phyloP scores from a whole-genome alignment of 805 yeast genomes.

The Spathaspora passalidarum region DNA sequence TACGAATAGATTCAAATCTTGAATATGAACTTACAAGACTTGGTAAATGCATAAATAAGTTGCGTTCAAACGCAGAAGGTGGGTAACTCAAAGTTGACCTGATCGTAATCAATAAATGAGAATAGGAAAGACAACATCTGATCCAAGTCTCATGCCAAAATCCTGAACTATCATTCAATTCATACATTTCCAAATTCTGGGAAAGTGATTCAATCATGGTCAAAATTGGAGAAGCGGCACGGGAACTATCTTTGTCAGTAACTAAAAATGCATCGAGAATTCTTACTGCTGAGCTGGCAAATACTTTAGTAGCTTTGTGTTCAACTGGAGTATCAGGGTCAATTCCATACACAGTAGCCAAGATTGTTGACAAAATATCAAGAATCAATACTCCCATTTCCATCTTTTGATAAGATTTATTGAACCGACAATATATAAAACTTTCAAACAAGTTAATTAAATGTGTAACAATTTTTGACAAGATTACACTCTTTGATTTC shows the following conservation, averaged over 20 bases:
- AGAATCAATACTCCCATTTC: slow-evolving; percentile 57
- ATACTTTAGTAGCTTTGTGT: slow-evolving; percentile 40
- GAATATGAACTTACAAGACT: slow-evolving; percentile 57
- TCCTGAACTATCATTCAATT: slow-evolving; percentile 43
- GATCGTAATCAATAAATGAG: slow-evolving; percentile 53
- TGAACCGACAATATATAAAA: slow-evolving; percentile 67
- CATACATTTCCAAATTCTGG: slow-evolving; percentile 29
- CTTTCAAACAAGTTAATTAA: slow-evolving; percentile 71
- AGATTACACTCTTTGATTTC: slow-evolving; percentile 47
- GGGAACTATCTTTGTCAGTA: slow-evolving; percentile 44
- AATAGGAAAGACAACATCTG: slow-evolving; percentile 49
- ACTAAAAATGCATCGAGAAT: slow-evolving; percentile 58
- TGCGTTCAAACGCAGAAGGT: slow-evolving; percentile 65
- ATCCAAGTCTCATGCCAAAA: slow-evolving; percentile 50
- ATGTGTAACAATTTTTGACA: slow-evolving; percentile 53
- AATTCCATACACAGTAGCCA: slow-evolving; percentile 54
- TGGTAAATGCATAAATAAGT: slow-evolving; percentile 55
- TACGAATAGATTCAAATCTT: slow-evolving; percentile 45
- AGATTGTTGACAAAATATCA: slow-evolving; percentile 51
- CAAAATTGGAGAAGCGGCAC: slow-evolving; percentile 55
- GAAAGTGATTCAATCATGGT: slow-evolving; percentile 48
- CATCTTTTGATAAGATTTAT: slow-evolving; percentile 51
- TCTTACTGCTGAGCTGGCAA: slow-evolving; percentile 48
- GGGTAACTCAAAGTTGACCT: slow-evolving; percentile 47
- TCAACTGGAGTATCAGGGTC: slow-evolving; percentile 38